These are phyloP conservation scores for Lasiodiplodia sp. DNA, from an alignment of 2,329 filamentous ascomycete genomes.

Conservation along the genomic window DNA sequence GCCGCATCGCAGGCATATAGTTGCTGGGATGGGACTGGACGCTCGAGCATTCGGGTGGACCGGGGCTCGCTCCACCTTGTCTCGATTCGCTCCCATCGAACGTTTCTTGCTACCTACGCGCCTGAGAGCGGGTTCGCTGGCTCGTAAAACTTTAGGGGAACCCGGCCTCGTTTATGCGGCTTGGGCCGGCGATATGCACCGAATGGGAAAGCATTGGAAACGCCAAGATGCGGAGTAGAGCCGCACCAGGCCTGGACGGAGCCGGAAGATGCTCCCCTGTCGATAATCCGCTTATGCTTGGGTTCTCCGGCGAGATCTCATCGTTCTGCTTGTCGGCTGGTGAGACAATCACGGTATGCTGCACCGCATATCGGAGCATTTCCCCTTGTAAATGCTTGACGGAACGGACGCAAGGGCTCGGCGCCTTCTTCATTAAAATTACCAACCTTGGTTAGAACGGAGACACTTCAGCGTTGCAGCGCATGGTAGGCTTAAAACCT, in stretches of 20 bases:
- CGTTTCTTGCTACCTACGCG: neutral
- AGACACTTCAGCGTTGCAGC: neutral
- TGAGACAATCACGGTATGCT: too few species aligned
- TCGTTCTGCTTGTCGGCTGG: too few species aligned
- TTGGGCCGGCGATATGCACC: constrained; percentile 5
- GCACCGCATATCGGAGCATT: too few species aligned
- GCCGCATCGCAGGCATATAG: constrained; percentile 9
- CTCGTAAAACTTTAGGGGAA: constrained; percentile 6
- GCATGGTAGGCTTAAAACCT: too few species aligned
- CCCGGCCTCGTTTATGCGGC: constrained; percentile 15
- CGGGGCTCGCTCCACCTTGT: neutral
- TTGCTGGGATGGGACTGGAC: constrained; percentile 1
- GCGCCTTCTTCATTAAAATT: neutral
- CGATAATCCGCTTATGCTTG: neutral
- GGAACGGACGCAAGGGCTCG: neutral
- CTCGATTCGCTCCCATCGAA: neutral
- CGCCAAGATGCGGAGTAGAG: constrained; percentile 22
- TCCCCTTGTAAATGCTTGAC: neutral
- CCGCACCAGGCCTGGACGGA: constrained; percentile 4
- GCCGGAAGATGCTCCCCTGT: too few species aligned
- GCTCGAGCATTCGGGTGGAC: constrained; percentile 10
- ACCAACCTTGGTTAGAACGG: neutral
- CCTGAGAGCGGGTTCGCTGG: neutral
- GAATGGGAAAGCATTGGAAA: neutral
- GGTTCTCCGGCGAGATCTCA: too few species aligned